Conservation (phyloP, 108 stramenopile genomes). For the Poteriospumella lacustris region DNA sequence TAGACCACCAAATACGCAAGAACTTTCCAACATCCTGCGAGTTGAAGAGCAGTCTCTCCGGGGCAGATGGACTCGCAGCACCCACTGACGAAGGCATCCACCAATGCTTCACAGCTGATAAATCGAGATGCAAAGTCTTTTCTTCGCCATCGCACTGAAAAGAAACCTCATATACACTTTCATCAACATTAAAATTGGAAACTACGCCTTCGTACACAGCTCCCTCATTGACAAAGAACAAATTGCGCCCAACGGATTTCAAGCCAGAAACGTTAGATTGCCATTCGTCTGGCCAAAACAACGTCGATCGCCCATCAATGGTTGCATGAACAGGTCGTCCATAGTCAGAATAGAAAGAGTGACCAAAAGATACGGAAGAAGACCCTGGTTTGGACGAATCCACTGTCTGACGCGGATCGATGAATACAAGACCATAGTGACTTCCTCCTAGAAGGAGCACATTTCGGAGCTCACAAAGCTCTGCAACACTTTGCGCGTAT, state of each 20-base stretch:
- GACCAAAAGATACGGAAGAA: background rate
- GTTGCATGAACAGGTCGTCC: background rate
- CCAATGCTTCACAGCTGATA: background rate
- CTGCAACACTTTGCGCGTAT: background rate
- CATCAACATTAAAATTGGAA: background rate
- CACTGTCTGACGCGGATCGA: background rate
- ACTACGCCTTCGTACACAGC: background rate
- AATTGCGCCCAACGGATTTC: conserved; percentile 25
- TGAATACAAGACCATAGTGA: background rate
- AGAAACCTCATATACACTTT: background rate
- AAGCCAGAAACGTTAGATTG: background rate
- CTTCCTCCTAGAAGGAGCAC: background rate
- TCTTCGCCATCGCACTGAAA: background rate
- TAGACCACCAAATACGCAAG: conserved; percentile 27
- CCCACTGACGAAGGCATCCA: background rate
- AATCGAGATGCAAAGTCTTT: background rate
- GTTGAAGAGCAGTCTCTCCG: background rate
- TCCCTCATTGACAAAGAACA: background rate
- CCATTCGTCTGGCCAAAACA: conserved; percentile 28
- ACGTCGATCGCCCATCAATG: background rate
- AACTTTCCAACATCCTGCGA: conserved; percentile 4
- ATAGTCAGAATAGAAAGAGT: conserved; percentile 11
- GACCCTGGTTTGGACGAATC: background rate
- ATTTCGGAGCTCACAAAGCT: conserved; percentile 18
- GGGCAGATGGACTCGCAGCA: background rate